A percentile compares a stretch with the other conserved stretches of the same genome.
Conservation (phyloP, 495 filamentous ascomycete species). For the Penicillium fimorum region DNA sequence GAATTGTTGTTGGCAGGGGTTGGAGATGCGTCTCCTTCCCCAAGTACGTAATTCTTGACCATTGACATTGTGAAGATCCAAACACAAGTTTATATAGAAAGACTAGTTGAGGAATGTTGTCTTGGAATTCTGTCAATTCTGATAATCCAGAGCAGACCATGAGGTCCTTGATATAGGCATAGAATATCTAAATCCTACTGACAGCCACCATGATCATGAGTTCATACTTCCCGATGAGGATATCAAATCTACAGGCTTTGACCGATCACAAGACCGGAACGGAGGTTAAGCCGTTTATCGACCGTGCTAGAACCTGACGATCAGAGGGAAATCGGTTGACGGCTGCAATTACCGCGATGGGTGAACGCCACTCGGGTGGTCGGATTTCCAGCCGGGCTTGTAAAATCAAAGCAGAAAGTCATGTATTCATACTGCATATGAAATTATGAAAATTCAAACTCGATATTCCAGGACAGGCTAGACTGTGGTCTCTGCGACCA, state of each 20-base stretch:
- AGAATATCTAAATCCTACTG: neutral
- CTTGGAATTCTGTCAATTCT: neutral
- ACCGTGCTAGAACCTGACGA: neutral
- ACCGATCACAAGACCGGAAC: conserved; percentile 32
- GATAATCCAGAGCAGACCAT: neutral
- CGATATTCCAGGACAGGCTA: neutral
- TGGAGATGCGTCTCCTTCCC: conserved; percentile 6
- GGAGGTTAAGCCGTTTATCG: conserved; percentile 5
- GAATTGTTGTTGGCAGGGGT: conserved; percentile 4
- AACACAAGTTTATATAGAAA: neutral
- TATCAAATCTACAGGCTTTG: neutral
- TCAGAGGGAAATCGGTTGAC: conserved; percentile 9
- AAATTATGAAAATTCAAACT: neutral
- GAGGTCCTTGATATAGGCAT: neutral
- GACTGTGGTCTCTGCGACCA: neutral
- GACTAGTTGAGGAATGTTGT: neutral
- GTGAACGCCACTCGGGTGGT: conserved; percentile 18
- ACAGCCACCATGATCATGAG: neutral
- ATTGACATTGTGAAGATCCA: conserved; percentile 5
- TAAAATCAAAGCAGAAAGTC: neutral
- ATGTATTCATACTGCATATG: too few species aligned
- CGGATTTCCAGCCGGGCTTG: conserved; percentile 14
- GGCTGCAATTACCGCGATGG: conserved; percentile 17
- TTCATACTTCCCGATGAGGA: conserved; percentile 8
- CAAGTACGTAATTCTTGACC: conserved; percentile 28